Percentiles rank a stretch among this genome's conserved stretches.
These are phyloP conservation scores for Dioscorea zingiberensis DNA, from an alignment of 106 monocot species.

Conservation along the genomic window DNA sequence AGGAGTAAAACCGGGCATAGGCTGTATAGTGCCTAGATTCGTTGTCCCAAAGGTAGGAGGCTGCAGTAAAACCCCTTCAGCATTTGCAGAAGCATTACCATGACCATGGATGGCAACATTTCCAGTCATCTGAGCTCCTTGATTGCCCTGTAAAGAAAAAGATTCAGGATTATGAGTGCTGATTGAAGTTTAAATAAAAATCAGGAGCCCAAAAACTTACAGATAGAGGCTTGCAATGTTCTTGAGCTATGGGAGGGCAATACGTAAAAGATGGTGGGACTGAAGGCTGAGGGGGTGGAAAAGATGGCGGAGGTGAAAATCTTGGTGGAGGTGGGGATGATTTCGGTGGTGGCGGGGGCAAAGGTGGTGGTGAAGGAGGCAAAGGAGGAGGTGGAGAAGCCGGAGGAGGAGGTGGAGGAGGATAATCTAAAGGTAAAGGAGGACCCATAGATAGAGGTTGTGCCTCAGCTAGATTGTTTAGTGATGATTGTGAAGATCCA, in stretches of 20 bases:
- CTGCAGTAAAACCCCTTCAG: slow-evolving; percentile 46
- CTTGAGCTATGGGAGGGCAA: slow-evolving; percentile 26
- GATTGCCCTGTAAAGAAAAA: slow-evolving; percentile 32
- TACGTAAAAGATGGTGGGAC: slow-evolving; percentile 16
- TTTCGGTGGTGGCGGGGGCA: slow-evolving; percentile 27
- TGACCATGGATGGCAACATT: no score
- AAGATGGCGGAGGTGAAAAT: slow-evolving; percentile 23
- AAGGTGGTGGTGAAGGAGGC: slow-evolving; percentile 29
- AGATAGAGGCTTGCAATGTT: slow-evolving; percentile 44
- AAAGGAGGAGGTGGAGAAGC: no score
- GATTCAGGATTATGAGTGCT: neutral
- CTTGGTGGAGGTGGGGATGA: slow-evolving; percentile 31
- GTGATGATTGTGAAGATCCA: slow-evolving; percentile 8
- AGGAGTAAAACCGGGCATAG: slow-evolving; percentile 21
- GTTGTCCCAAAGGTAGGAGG: slow-evolving; percentile 29
- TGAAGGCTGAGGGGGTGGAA: slow-evolving; percentile 22
- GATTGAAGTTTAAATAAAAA: neutral
- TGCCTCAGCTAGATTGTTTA: slow-evolving; percentile 16
- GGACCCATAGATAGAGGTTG: slow-evolving; percentile 44
- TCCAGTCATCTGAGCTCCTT: slow-evolving; percentile 22
- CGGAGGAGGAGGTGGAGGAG: slow-evolving; percentile 35
- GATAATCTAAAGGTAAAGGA: slow-evolving; percentile 41
- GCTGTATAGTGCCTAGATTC: slow-evolving; percentile 35
- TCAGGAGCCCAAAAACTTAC: slow-evolving; percentile 31
- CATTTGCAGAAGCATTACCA: slow-evolving; percentile 15